Conservation (phyloP, 75 land plant genomes). For the Ceratopteris richardii region DNA sequence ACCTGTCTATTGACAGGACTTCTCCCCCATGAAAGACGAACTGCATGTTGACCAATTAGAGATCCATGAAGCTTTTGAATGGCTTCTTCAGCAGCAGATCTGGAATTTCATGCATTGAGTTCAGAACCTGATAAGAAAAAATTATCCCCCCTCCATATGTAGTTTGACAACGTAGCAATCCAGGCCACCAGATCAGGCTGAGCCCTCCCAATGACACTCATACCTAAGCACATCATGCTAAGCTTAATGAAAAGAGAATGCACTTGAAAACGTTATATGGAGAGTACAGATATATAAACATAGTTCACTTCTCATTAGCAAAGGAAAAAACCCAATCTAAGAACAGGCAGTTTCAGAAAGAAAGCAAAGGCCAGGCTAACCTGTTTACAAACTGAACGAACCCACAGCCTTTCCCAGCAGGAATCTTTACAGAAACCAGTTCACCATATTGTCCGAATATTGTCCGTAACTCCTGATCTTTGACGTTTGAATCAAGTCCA, state of each 20-base stretch:
- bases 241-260: not conserved
- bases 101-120: slow-evolving; percentile 11
- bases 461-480: slow-evolving; percentile 72
- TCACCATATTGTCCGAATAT: slow-evolving; percentile 82
- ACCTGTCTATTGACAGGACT: slow-evolving; percentile 81
- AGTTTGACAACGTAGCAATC: too few species aligned
- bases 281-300: too few species aligned
- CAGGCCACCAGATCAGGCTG: too few species aligned
- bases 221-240: too few species aligned
- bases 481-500: slow-evolving; percentile 68
- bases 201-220: too few species aligned
- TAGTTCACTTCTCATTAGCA: too few species aligned
- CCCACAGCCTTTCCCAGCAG: slow-evolving; percentile 90
- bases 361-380: slow-evolving; percentile 16
- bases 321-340: too few species aligned
- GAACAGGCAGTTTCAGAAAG: not conserved
- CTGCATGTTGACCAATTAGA: slow-evolving; percentile 66
- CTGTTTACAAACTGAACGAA: slow-evolving; percentile 87
- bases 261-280: too few species aligned
- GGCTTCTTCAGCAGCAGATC: slow-evolving; percentile 82
- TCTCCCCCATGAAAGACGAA: slow-evolving; percentile 90
- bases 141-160: not conserved
- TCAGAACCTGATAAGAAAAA: not conserved
- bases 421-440: slow-evolving; percentile 81
- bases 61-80: slow-evolving; percentile 73